Evolutionary conservation across 345 rosid species (phyloP).

Genomic region (Rhizophora mangle): DNA sequence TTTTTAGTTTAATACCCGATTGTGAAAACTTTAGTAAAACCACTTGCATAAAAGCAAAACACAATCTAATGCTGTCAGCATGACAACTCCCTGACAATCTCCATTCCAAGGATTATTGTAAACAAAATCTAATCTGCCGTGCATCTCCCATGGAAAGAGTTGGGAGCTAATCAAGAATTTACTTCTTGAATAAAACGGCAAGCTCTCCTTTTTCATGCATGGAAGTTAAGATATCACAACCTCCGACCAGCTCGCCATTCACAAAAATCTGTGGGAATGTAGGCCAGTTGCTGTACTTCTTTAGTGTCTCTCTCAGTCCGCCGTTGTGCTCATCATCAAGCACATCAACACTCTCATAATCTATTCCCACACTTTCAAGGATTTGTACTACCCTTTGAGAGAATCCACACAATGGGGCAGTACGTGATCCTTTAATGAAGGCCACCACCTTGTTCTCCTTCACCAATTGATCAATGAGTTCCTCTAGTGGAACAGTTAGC

Average conservation of each 20-base stretch:
- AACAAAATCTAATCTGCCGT: neutral
- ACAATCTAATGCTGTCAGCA: too few species aligned
- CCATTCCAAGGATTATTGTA: neutral
- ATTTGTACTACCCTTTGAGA: conserved; percentile 79
- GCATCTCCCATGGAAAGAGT: neutral
- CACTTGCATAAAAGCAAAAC: too few species aligned
- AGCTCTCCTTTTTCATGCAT: conserved; percentile 87
- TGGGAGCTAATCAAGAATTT: neutral
- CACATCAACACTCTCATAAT: conserved; percentile 80
- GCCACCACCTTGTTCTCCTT: conserved; percentile 91
- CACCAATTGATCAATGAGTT: conserved; percentile 62
- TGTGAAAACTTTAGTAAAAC: too few species aligned
- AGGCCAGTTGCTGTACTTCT: conserved; percentile 90
- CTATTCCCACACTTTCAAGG: conserved; percentile 77
- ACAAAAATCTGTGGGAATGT: conserved; percentile 84
- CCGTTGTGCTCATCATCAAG: conserved; percentile 77
- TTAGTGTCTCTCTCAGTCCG: conserved; percentile 78
- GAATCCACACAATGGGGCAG: conserved; percentile 88
- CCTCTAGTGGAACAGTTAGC: conserved; percentile 68
- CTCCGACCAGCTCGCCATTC: conserved; percentile 77
- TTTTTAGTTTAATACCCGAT: too few species aligned
- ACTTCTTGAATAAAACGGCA: conserved; percentile 44
- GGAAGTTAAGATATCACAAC: conserved; percentile 77
- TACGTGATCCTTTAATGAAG: conserved; percentile 85
- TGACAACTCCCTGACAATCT: neutral